Evolutionary conservation across 2,329 filamentous ascomycete species (phyloP).

Genomic region (Neocatenulostroma microsporum): DNA sequence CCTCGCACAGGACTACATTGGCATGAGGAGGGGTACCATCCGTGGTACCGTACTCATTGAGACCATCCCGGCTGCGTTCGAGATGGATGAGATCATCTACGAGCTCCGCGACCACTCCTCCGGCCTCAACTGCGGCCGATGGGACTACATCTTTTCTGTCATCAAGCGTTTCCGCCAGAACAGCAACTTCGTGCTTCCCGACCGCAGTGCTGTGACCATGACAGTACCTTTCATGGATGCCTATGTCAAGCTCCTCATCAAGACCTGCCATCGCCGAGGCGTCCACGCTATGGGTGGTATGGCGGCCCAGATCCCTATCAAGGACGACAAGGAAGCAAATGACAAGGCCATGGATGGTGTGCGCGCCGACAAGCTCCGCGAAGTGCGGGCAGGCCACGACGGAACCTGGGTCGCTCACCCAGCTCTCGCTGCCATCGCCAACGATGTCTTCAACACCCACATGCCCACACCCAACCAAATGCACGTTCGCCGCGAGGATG

Average conservation of each 20-base stretch:
- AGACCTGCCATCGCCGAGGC: conserved; percentile 92
- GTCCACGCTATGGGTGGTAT: conserved; percentile 99
- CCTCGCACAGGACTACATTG: conserved; percentile 85
- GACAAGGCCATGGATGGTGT: conserved; percentile 91
- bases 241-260: conserved; percentile 94
- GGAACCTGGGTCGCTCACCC: conserved; percentile 98
- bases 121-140: conserved; percentile 94
- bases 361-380: conserved; percentile 89
- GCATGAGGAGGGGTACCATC: conserved; percentile 83
- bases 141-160: conserved; percentile 99
- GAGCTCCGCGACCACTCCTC: conserved; percentile 94
- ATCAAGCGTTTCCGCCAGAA: conserved; percentile 99
- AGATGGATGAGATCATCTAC: conserved; percentile 99
- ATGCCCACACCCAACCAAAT: conserved; percentile 99
- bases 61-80: conserved; percentile 94
- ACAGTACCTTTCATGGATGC: conserved; percentile 97
- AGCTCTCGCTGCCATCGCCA: conserved; percentile 77
- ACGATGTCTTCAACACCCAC: conserved; percentile 92
- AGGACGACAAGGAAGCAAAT: conserved; percentile 84
- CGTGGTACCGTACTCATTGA: conserved; percentile 94
- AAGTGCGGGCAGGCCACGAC: conserved; percentile 91
- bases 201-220: conserved; percentile 90
- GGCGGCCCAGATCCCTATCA: conserved; percentile 98
- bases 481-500: conserved; percentile 82
- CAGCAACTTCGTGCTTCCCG: conserved; percentile 83